These are phyloP conservation scores for Torulaspora indica DNA, from an alignment of 805 yeast species.

Conservation along the genomic window DNA sequence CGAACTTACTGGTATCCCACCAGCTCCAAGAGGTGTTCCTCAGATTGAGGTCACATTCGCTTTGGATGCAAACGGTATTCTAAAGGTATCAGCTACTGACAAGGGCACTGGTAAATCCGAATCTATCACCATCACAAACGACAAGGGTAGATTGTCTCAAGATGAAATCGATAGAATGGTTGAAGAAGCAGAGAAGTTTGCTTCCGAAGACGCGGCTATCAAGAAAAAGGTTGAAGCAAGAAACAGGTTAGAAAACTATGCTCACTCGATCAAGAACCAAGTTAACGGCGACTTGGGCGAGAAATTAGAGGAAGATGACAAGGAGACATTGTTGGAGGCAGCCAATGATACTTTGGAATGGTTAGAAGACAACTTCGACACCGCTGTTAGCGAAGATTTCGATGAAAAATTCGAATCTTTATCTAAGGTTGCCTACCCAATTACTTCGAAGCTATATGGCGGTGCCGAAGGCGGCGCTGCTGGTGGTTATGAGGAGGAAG, in stretches of 20 bases:
- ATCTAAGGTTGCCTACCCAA: slow-evolving; percentile 81
- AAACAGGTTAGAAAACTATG: slow-evolving; percentile 84
- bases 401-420: slow-evolving; percentile 86
- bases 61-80: slow-evolving; percentile 94
- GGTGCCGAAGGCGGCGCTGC: slow-evolving; percentile 47
- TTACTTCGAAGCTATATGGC: slow-evolving; percentile 79
- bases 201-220: slow-evolving; percentile 81
- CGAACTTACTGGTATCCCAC: slow-evolving; percentile 94
- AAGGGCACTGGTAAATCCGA: slow-evolving; percentile 93
- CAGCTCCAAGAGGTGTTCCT: slow-evolving; percentile 99
- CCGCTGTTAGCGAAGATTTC: slow-evolving; percentile 88
- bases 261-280: slow-evolving; percentile 74
- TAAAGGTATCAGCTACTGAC: slow-evolving; percentile 90
- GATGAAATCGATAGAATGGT: slow-evolving; percentile 98
- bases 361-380: slow-evolving; percentile 79
- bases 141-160: slow-evolving; percentile 88
- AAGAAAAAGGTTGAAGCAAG: slow-evolving; percentile 84
- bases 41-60: slow-evolving; percentile 97
- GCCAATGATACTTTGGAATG: slow-evolving; percentile 80
- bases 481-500: slow-evolving; percentile 43
- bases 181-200: slow-evolving; percentile 91
- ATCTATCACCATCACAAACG: slow-evolving; percentile 87
- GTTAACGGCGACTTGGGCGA: slow-evolving; percentile 60
- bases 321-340: slow-evolving; percentile 83
- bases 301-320: slow-evolving; percentile 84